Conservation (phyloP, 208 protist genomes). For the Wallacemonas sp. region DNA sequence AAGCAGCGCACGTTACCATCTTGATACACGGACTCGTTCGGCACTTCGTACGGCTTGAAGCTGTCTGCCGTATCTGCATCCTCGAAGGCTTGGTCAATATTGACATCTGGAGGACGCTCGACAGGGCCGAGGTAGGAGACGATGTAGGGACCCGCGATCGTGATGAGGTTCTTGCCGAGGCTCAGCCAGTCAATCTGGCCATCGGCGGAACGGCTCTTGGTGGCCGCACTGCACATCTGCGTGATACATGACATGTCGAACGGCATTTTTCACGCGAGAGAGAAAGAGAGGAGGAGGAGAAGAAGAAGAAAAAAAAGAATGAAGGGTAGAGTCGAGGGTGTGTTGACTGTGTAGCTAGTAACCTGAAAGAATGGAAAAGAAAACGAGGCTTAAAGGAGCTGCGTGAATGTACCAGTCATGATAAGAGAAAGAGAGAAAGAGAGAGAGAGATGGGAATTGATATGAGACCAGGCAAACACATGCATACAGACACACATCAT, state of each 20-base stretch:
- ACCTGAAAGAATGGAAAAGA: too few species aligned
- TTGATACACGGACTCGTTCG: conserved; percentile 34
- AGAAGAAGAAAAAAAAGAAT: conserved; percentile 13
- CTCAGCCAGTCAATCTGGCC: conserved; percentile 32
- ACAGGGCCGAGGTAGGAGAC: conserved; percentile 57
- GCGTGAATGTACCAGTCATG: too few species aligned
- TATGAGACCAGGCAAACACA: not conserved
- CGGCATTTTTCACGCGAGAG: conserved; percentile 21
- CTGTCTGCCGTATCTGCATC: conserved; percentile 29
- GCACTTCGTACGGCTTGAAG: conserved; percentile 37
- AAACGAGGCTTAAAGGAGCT: not conserved
- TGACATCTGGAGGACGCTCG: conserved; percentile 26
- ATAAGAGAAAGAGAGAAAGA: not conserved
- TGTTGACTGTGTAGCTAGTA: too few species aligned
- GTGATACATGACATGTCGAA: conserved; percentile 43
- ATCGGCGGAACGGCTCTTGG: conserved; percentile 19
- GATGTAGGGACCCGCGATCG: conserved; percentile 44
- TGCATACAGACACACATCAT: conserved; percentile 6
- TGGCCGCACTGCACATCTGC: conserved; percentile 23
- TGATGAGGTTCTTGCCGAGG: conserved; percentile 36
- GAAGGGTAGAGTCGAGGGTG: too few species aligned
- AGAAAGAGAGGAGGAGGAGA: not conserved
- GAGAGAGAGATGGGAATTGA: not conserved
- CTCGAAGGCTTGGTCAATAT: conserved; percentile 51
- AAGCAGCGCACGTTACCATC: conserved; percentile 53